Conservation (phyloP, 495 filamentous ascomycete species). For the Neurospora cerealis region DNA sequence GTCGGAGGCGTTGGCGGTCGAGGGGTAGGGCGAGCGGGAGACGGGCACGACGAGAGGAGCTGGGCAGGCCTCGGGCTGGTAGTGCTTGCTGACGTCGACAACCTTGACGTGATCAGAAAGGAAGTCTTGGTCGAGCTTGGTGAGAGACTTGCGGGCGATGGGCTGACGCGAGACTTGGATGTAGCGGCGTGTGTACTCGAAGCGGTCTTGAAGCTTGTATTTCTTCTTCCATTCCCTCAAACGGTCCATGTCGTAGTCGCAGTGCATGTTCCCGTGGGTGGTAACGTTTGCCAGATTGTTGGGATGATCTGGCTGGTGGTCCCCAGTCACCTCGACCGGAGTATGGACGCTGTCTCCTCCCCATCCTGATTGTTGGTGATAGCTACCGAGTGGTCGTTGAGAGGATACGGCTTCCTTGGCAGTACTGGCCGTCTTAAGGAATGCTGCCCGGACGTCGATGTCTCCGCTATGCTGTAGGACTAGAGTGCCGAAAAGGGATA, state of each 20-base stretch:
- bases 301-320: conserved; percentile 6
- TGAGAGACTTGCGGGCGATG: conserved; percentile 36
- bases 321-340: conserved; percentile 1
- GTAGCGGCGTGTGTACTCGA: conserved; percentile 45
- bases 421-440: conserved; percentile 27
- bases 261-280: conserved; percentile 25
- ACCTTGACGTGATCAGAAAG: conserved; percentile 32
- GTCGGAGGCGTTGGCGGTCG: conserved; percentile 34
- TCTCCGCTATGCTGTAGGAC: conserved; percentile 25
- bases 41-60: conserved; percentile 39
- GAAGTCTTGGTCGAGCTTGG: conserved; percentile 33
- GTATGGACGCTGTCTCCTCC: background rate
- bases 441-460: conserved; percentile 27
- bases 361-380: conserved; percentile 1
- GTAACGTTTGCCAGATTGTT: conserved; percentile 4
- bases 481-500: conserved; percentile 25
- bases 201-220: conserved; percentile 35
- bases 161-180: conserved; percentile 33
- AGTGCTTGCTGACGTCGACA: conserved; percentile 34
- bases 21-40: conserved; percentile 34
- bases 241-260: conserved; percentile 33
- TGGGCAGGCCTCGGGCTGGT: conserved; percentile 30
- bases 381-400: conserved; percentile 21
- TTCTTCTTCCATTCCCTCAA: conserved; percentile 30
- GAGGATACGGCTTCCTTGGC: conserved; percentile 21